Evolutionary conservation across 495 filamentous ascomycete genomes (phyloP).

Genomic region (Penicillium bialowiezense): DNA sequence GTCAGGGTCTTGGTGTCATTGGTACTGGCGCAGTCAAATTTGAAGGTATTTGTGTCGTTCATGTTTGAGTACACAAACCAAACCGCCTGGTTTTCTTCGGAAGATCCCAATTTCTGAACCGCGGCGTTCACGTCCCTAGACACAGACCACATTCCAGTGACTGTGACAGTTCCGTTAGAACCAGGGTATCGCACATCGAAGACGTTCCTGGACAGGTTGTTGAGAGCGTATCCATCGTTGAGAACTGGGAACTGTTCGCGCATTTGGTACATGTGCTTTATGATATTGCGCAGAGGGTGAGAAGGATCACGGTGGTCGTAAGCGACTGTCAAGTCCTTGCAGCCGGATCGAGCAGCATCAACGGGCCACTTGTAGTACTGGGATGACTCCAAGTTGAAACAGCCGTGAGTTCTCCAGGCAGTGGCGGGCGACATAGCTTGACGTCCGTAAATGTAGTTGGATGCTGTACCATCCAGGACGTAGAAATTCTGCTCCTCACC

Average conservation of each 20-base stretch:
- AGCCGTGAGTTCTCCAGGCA: constrained; percentile 69
- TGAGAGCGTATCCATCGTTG: constrained; percentile 59
- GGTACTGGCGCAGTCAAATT: constrained; percentile 54
- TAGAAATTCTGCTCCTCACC: constrained; percentile 73
- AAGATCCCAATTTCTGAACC: constrained; percentile 46
- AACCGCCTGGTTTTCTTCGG: constrained; percentile 47
- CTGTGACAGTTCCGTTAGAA: constrained; percentile 50
- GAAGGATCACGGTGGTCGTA: constrained; percentile 70
- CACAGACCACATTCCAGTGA: constrained; percentile 67
- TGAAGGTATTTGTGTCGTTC: constrained; percentile 50
- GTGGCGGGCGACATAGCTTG: constrained; percentile 61
- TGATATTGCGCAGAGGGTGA: constrained; percentile 61
- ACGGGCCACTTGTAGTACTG: constrained; percentile 62
- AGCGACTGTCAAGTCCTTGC: constrained; percentile 51
- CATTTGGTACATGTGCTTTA: constrained; percentile 64
- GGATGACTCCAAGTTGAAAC: constrained; percentile 54
- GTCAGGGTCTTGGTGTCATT: constrained; percentile 45
- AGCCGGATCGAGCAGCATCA: constrained; percentile 50
- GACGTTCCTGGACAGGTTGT: constrained; percentile 57
- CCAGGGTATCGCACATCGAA: constrained; percentile 47
- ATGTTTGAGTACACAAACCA: constrained; percentile 68
- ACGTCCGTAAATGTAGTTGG: constrained; percentile 69
- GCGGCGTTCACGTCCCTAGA: constrained; percentile 43
- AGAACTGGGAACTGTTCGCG: constrained; percentile 57
- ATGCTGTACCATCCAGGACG: constrained; percentile 61